Evolutionary conservation across 129 eudicot species (phyloP), one percentile per base, ranked within the genome.

Genomic region (Tagetes erecta): DNA sequence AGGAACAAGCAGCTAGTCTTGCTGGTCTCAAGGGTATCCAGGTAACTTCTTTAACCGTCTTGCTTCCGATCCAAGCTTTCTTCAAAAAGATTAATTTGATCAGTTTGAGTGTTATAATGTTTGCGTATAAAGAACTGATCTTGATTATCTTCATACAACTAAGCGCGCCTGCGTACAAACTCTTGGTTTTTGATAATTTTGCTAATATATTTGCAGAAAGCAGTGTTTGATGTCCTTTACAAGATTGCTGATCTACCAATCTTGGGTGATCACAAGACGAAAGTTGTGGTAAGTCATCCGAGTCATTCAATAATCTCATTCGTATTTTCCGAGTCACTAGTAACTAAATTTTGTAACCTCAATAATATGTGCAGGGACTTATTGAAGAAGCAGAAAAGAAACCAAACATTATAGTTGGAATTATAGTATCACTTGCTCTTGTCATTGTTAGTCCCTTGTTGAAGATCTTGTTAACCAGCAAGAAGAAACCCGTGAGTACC

Each of bases 361-460:
- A 69, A 40, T 57, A 66, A 40, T 57, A 4, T 27, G 64, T 67
- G 78, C 85, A 92, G 98, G 98, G 83, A 64, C 75, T 92, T 27
- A 78, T 92, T 81, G 98, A 87, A 76, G 89, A 85, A 84, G 97
- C 94, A 2, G 97, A 92, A 83, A 76, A 78, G 42, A 95, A 92
- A 63, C 86, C 98, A 55, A 85, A 79, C 66, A 63, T 89, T 68
- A 86, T 87, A 13, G 65, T 92, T 52, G 98, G 96, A 34, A 78
- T 86, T 56, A 64, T 92, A 44, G 60, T 86, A 41, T 73, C 96
- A 20, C 67, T 87, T 49, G 78, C 80, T 11, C 87, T 89, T 10
- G 63, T 89, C 57, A 44, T 87, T 68, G 68, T 84, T 64, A 82
- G 86, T 45, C 46, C 87, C 53, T 49, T 89, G 42, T 74, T 87